phyloP scores from a whole-genome alignment of 257 asterid genomes.

The Jasminum sambac region DNA sequence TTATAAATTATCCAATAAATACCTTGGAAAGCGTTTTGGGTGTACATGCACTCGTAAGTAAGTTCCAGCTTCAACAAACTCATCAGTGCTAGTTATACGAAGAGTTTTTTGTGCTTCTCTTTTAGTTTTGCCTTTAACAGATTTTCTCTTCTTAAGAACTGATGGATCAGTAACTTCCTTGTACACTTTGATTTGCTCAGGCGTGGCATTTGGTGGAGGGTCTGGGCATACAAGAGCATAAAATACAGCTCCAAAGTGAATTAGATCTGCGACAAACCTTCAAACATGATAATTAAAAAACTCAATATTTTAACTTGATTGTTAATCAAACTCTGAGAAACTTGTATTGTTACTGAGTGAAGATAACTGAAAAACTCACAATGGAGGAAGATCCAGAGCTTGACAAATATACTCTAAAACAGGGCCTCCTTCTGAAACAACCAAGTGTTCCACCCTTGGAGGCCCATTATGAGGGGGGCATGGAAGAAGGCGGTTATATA shows the following conservation, averaged over 20 bases:
- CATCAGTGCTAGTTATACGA: slow-evolving; percentile 56
- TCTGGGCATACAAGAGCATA: slow-evolving; percentile 93
- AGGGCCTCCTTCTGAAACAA: slow-evolving; percentile 75
- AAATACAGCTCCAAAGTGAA: slow-evolving; percentile 92
- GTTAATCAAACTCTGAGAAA: slow-evolving; percentile 21
- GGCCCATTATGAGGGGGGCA: slow-evolving; percentile 76
- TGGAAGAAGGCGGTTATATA: slow-evolving; percentile 79
- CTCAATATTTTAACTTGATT: slow-evolving; percentile 27
- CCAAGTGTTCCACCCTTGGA: slow-evolving; percentile 90
- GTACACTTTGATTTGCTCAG: slow-evolving; percentile 65
- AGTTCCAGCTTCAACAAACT: slow-evolving; percentile 87
- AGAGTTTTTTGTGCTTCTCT: slow-evolving; percentile 91
- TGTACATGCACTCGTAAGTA: slow-evolving; percentile 93
- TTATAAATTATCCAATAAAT: slow-evolving; percentile 13
- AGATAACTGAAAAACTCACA: slow-evolving; percentile 46
- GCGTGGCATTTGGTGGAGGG: slow-evolving; percentile 77
- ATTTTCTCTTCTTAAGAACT: slow-evolving; percentile 57
- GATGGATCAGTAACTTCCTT: slow-evolving; percentile 73
- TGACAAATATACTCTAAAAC: slow-evolving; percentile 65
- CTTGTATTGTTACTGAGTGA: slow-evolving; percentile 12
- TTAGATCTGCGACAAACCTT: slow-evolving; percentile 91
- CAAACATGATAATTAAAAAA: slow-evolving; percentile 24
- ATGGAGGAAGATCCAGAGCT: slow-evolving; percentile 70
- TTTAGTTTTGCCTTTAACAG: slow-evolving; percentile 83
- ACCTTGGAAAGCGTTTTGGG: slow-evolving; percentile 98